These are phyloP conservation scores for Physaria fendleri DNA, from an alignment of 345 rosid genomes.

Conservation along the genomic window DNA sequence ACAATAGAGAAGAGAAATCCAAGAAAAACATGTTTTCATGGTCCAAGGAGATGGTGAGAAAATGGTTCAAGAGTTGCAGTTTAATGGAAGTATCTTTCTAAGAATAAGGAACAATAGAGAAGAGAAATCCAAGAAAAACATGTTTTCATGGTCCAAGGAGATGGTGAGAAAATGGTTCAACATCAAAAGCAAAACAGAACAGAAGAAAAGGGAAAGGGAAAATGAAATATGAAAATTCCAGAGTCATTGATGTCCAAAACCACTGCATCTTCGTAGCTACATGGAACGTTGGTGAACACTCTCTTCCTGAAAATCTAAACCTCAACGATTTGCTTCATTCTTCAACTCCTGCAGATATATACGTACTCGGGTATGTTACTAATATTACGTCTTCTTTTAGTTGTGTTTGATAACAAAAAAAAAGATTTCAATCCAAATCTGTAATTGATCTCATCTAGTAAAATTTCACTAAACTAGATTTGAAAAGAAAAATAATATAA, in stretches of 20 bases:
- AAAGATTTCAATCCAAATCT: too few relatives aligned
- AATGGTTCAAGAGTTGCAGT: constrained; percentile 92
- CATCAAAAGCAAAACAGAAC: constrained; percentile 82
- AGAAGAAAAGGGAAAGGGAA: constrained; percentile 65
- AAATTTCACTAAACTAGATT: too few relatives aligned
- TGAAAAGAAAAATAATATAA: too few relatives aligned
- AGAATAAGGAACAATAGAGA: too few relatives aligned
- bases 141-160: constrained; percentile 95
- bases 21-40: too few relatives aligned
- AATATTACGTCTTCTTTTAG: not conserved
- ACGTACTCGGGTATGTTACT: constrained; percentile 78
- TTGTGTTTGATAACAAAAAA: too few relatives aligned
- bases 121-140: too few relatives aligned
- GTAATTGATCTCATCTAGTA: too few relatives aligned
- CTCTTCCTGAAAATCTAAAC: constrained; percentile 78
- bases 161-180: constrained; percentile 91
- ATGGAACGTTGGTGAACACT: constrained; percentile 98
- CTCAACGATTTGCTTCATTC: constrained; percentile 95
- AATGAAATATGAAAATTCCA: constrained; percentile 91
- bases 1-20: too few relatives aligned
- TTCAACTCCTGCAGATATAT: constrained; percentile 94
- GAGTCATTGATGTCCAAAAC: constrained; percentile 93
- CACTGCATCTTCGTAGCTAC: constrained; percentile 83
- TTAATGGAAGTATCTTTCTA: too few relatives aligned
- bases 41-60: constrained; percentile 90